Conservation (phyloP, 345 rosid species). For the Heritiera fomes region DNA sequence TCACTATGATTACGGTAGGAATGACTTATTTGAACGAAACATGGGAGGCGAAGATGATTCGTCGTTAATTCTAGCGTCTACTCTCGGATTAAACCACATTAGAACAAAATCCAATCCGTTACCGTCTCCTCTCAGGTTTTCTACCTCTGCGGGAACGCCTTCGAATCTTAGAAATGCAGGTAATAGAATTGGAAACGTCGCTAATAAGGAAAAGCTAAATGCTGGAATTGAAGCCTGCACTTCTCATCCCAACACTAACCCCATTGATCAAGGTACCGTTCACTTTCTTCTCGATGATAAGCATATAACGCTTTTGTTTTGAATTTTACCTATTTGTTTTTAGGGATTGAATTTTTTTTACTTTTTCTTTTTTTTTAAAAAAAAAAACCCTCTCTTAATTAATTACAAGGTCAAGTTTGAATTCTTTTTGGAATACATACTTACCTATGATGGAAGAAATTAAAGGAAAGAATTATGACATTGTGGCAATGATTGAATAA, state of each 20-base stretch:
- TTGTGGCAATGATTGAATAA: not conserved
- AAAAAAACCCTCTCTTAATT: not conserved
- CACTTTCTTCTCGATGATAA: not conserved
- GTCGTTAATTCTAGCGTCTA: slow-evolving; percentile 54
- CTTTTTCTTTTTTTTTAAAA: not conserved
- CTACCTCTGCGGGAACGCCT: slow-evolving; percentile 42
- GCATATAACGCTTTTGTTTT: not conserved
- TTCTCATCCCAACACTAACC: slow-evolving; percentile 32
- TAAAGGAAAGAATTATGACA: not conserved
- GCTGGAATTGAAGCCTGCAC: slow-evolving; percentile 27
- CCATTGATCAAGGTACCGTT: slow-evolving; percentile 35
- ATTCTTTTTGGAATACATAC: not conserved
- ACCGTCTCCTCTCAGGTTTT: slow-evolving; percentile 59
- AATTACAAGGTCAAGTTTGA: not conserved
- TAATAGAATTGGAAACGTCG: slow-evolving; percentile 2
- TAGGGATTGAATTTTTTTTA: not conserved
- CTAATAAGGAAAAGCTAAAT: slow-evolving; percentile 27
- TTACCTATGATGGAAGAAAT: slow-evolving; percentile 5
- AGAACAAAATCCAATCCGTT: slow-evolving; percentile 60
- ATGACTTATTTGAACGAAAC: not conserved
- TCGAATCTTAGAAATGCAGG: slow-evolving; percentile 19
- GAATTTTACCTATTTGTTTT: not conserved
- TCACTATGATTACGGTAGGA: not conserved
- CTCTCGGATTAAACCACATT: slow-evolving; percentile 75
- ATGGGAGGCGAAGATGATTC: slow-evolving; percentile 25